A percentile compares a stretch with the other conserved stretches of the same genome.
These are phyloP conservation scores for Mycena crocata DNA, from an alignment of 768 basidiomycete genomes.

Conservation along the genomic window DNA sequence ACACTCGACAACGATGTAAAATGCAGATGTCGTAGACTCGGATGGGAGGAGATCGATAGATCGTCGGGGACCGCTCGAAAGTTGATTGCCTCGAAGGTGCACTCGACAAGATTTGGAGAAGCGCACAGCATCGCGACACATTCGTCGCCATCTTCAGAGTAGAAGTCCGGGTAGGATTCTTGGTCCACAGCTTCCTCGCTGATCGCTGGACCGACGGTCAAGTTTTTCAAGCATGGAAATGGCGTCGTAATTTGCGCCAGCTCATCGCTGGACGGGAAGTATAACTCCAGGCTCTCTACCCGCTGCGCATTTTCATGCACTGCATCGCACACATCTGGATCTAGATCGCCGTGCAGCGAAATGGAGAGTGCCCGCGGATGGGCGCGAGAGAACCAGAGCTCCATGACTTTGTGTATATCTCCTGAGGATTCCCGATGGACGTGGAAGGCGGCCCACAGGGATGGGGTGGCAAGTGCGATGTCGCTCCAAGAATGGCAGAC, in stretches of 20 bases:
- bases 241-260: background rate
- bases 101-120: background rate
- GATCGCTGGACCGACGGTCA: background rate
- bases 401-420: background rate
- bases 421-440: too few relatives aligned
- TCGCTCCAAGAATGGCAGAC: constrained; percentile 1
- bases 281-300: background rate
- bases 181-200: background rate
- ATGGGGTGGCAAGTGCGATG: background rate
- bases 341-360: background rate
- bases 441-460: background rate
- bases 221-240: background rate
- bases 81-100: background rate
- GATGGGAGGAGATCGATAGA: background rate
- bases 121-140: background rate
- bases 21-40: background rate
- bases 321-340: background rate
- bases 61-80: too few relatives aligned
- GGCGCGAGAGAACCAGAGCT: background rate
- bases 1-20: background rate
- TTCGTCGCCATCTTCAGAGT: background rate
- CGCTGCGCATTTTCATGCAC: background rate
- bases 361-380: background rate
- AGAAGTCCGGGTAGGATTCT: too few relatives aligned
- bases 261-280: background rate